phyloP scores from a whole-genome alignment of 2,329 filamentous ascomycete species.

The Aureobasidium sp. region DNA sequence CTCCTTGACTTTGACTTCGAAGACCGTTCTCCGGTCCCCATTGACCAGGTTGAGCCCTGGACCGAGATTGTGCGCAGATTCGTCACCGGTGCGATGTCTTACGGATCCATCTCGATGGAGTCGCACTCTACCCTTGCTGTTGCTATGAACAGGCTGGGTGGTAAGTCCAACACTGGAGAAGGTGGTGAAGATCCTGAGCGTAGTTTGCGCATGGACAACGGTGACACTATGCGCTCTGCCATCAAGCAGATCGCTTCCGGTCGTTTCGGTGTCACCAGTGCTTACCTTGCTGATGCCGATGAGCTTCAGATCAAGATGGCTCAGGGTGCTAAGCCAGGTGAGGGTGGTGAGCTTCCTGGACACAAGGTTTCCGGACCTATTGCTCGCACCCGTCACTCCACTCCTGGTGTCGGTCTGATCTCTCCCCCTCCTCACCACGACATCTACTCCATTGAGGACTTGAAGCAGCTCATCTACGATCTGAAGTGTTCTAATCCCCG shows the following conservation, averaged over 20 bases:
- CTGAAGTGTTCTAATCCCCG: conserved; percentile 93
- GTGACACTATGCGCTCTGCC: conserved; percentile 92
- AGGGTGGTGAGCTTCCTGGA: conserved; percentile 92
- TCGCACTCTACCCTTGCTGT: conserved; percentile 92
- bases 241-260: conserved; percentile 98
- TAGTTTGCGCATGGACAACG: conserved; percentile 76
- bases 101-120: conserved; percentile 97
- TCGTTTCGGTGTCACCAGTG: conserved; percentile 90
- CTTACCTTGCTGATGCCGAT: conserved; percentile 89
- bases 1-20: conserved; percentile 96
- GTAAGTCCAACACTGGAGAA: conserved; percentile 96
- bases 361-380: conserved; percentile 96
- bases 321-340: conserved; percentile 93
- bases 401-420: conserved; percentile 90
- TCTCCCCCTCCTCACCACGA: conserved; percentile 95
- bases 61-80: conserved; percentile 95
- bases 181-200: conserved; percentile 94
- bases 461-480: conserved; percentile 97
- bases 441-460: conserved; percentile 96
- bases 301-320: conserved; percentile 99
- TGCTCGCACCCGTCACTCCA: conserved; percentile 89
- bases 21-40: conserved; percentile 72
- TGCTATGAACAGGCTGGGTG: conserved; percentile 92
- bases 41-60: conserved; percentile 97
- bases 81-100: conserved; percentile 97